phyloP scores from a whole-genome alignment of 305 asterid species.

The Fraxinus baroniana region DNA sequence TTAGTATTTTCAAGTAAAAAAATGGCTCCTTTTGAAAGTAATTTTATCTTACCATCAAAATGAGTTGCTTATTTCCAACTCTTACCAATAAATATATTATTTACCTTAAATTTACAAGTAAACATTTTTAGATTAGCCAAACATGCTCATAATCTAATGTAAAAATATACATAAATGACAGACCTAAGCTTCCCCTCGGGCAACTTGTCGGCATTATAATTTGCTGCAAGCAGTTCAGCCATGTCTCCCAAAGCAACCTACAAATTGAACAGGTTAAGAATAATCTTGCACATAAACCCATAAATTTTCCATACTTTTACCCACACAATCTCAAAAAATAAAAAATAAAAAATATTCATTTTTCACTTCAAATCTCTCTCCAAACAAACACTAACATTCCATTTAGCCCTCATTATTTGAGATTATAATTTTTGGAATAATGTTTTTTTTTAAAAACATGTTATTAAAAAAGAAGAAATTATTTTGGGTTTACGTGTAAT shows the following conservation, averaged over 20 bases:
- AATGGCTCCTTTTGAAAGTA: neutral
- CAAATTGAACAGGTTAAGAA: conserved; percentile 8
- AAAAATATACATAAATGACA: neutral
- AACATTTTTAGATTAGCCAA: neutral
- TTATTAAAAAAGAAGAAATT: no score
- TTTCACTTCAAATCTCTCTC: neutral
- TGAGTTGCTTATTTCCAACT: neutral
- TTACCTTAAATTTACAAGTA: neutral
- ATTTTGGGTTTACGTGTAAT: no score
- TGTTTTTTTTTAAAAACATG: no score
- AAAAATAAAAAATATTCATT: neutral
- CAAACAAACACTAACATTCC: neutral
- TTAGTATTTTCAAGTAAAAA: neutral
- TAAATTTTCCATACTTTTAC: neutral
- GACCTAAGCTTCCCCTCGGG: conserved; percentile 86
- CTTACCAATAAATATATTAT: neutral
- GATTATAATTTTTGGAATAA: no score
- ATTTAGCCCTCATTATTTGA: no score
- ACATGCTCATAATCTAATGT: neutral
- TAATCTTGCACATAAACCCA: neutral
- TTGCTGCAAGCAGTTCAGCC: conserved; percentile 65
- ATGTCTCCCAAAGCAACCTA: conserved; percentile 97
- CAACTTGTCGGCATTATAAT: conserved; percentile 70
- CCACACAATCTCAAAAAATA: neutral
- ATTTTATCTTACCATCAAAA: neutral